Evolutionary conservation across 495 filamentous ascomycete species (phyloP).

Genomic region (Hypoxylon rickii): DNA sequence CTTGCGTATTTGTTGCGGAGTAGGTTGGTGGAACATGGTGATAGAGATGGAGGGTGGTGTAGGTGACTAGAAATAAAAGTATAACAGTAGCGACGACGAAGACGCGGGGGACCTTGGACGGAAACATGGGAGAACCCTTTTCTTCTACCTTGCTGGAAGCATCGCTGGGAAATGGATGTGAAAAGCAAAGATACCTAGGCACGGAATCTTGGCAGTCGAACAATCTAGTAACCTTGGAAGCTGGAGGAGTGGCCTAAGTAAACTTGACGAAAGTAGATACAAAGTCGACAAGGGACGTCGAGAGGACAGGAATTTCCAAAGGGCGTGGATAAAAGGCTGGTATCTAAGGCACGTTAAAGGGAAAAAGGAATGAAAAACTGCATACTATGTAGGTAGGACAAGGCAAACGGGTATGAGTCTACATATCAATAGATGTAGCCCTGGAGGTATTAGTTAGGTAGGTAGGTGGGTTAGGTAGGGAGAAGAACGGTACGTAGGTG

Average conservation of each 20-base stretch:
- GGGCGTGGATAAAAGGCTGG: too few species aligned
- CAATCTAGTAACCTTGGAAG: neutral
- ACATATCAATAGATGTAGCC: neutral
- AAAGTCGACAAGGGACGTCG: too few species aligned
- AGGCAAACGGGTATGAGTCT: neutral
- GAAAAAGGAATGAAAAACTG: too few species aligned
- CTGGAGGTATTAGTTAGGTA: neutral
- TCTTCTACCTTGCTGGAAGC: slow-evolving; percentile 16
- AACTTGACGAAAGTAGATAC: too few species aligned
- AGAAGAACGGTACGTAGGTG: neutral
- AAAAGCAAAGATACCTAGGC: neutral
- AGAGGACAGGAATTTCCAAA: too few species aligned
- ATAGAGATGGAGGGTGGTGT: slow-evolving; percentile 29
- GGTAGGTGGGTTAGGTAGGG: neutral
- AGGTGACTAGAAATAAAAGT: slow-evolving; percentile 31
- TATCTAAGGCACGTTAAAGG: too few species aligned
- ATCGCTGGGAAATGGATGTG: slow-evolving; percentile 9
- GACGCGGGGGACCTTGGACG: slow-evolving; percentile 26
- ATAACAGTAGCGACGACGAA: slow-evolving; percentile 26
- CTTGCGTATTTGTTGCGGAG: slow-evolving; percentile 8
- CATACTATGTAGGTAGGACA: too few species aligned
- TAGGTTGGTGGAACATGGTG: slow-evolving; percentile 24
- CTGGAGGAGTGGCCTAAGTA: too few species aligned
- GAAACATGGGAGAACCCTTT: slow-evolving; percentile 27
- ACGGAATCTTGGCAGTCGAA: neutral